A percentile compares a stretch with the other conserved stretches of the same genome.
phyloP scores from a whole-genome alignment of 1,139 yeast genomes.

The Geotrichum carabidarum region DNA sequence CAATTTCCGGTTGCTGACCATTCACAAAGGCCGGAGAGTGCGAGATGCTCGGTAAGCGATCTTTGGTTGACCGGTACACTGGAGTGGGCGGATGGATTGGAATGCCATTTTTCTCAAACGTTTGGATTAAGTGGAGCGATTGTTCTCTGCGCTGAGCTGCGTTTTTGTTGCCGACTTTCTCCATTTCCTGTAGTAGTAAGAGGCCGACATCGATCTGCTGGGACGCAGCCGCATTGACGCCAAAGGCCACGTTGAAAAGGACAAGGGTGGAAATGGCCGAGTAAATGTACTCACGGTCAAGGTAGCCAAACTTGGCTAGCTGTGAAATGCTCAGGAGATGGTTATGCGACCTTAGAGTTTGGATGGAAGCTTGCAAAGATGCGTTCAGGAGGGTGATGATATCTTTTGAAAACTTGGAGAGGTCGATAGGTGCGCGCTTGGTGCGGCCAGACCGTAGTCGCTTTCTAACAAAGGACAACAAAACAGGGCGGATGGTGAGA shows the following conservation, averaged over 20 bases:
- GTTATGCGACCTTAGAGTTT: slow-evolving; percentile 54
- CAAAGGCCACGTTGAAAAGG: slow-evolving; percentile 74
- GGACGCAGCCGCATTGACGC: slow-evolving; percentile 46
- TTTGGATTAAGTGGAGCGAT: slow-evolving; percentile 2
- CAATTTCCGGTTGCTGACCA: not conserved
- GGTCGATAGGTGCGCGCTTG: slow-evolving; percentile 54
- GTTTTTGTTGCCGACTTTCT: slow-evolving; percentile 5
- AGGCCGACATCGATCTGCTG: slow-evolving; percentile 11
- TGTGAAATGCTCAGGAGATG: slow-evolving; percentile 41
- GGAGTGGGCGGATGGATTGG: not conserved
- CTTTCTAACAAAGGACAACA: slow-evolving; percentile 72
- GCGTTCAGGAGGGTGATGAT: slow-evolving; percentile 70
- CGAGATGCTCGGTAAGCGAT: slow-evolving; percentile 12
- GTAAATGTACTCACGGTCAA: slow-evolving; percentile 81
- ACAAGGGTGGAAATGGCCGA: slow-evolving; percentile 76
- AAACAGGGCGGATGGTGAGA: slow-evolving; percentile 71
- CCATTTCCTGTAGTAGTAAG: slow-evolving; percentile 4
- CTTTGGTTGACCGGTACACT: not conserved
- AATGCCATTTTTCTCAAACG: slow-evolving; percentile 13
- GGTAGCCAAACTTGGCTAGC: slow-evolving; percentile 78
- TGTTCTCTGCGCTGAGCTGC: slow-evolving; percentile 7
- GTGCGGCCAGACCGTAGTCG: slow-evolving; percentile 49
- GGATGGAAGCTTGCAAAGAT: slow-evolving; percentile 77
- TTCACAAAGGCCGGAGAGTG: not conserved
- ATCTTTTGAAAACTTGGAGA: slow-evolving; percentile 63